Evolutionary conservation across 2,329 filamentous ascomycete species (phyloP), one percentile per base, ranked within the genome.

Genomic region (Aspergillus bombycis): DNA sequence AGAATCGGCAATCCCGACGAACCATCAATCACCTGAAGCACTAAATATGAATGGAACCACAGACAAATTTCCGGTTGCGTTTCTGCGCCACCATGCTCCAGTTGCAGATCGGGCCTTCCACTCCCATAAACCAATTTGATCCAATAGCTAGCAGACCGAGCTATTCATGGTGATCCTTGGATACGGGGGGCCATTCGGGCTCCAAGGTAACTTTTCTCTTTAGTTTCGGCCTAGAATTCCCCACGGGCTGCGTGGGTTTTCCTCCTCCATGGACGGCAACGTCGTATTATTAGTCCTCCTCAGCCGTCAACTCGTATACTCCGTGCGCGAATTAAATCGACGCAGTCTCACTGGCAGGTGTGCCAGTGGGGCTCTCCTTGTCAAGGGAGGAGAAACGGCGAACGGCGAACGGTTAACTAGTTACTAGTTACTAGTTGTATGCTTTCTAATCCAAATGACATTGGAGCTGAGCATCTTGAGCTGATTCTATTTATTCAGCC

Each of bases 151-250:
- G 14, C 48, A 14, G 48, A 53, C 48, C 21, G 30, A 53, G 50
- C 28, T 3, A 28, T 34, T 53, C 28, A 32, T 14, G 9, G 11
- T 55, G 19, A 32, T 5, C 52, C 32, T 55, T 23, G 52, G 34
- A 55, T 16, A 32, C 28, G n/a, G 12, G 34, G 34, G 21, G 45
- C 28, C n/a, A n/a, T 34, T 36, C 30, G 52, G 48, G 19, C 48
- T 52, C 26, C 23, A 52, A 26, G 48, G 48, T 30, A 14, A 16
- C 26, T 28, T 52, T 12, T 28, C 48, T 30, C 52, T 36, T 36
- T 36, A 6, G 23, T 56, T 38, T 21, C 46, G n/a, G 46, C 54
- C 60, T 62, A 57, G 62, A 52, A 65, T 56, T 48, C 60, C 58
- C 23, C 53, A 56, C 60, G 52, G 16, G 8, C 54, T 56, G 41